phyloP scores from a whole-genome alignment of 768 basidiomycete genomes.

The Lactifluus echinatus region DNA sequence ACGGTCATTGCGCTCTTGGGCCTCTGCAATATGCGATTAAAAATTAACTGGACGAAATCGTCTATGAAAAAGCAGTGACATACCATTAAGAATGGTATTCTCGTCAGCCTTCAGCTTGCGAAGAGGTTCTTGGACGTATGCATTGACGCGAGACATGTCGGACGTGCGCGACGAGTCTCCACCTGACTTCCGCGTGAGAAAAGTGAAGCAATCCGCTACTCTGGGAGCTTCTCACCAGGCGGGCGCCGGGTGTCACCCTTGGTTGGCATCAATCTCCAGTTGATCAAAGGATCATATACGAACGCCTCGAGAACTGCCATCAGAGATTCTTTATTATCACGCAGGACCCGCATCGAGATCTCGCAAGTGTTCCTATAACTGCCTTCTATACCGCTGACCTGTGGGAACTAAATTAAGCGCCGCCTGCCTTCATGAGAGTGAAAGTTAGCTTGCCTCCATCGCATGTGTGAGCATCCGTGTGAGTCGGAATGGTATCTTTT shows the following conservation, averaged over 20 bases:
- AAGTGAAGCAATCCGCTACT: background rate
- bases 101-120: slow-evolving; percentile 87
- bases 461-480: slow-evolving; percentile 98
- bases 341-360: slow-evolving; percentile 93
- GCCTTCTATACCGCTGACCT: slow-evolving; percentile 98
- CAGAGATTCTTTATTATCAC: slow-evolving; percentile 96
- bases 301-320: slow-evolving; percentile 99
- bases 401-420: slow-evolving; percentile 6
- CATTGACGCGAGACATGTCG: slow-evolving; percentile 58
- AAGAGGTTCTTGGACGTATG: slow-evolving; percentile 69
- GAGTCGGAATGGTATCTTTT: slow-evolving; percentile 95
- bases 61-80: slow-evolving; percentile 16
- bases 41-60: background rate
- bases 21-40: slow-evolving; percentile 35
- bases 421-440: background rate
- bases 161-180: slow-evolving; percentile 45
- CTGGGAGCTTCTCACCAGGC: slow-evolving; percentile 41
- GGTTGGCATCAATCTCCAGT: slow-evolving; percentile 88
- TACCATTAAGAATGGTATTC: slow-evolving; percentile 88
- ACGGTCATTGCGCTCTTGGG: slow-evolving; percentile 83
- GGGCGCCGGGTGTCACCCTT: slow-evolving; percentile 65
- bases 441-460: slow-evolving; percentile 73
- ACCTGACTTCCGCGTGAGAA: slow-evolving; percentile 29
- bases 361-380: slow-evolving; percentile 95
- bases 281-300: slow-evolving; percentile 96